Percentiles rank a stretch among this genome's conserved stretches.
Conservation (phyloP, 192 early-diverging fungal species). For the Backusella psychrophila region DNA sequence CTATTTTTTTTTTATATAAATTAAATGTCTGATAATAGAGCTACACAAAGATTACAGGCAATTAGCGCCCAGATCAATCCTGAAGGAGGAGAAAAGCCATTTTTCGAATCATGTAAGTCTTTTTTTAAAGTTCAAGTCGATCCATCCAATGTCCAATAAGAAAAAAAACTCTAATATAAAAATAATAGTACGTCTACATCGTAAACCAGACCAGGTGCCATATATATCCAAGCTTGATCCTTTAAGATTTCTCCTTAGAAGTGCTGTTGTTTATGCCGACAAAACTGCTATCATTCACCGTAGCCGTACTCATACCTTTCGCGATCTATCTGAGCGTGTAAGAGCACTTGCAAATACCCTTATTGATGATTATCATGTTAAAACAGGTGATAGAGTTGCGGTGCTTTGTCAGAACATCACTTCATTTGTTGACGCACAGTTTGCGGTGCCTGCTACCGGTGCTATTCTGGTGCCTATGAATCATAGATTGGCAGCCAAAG, state of each 20-base stretch:
- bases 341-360: conserved; percentile 43
- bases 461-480: conserved; percentile 59
- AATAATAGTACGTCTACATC: conserved; percentile 16
- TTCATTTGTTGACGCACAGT: conserved; percentile 59
- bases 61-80: not conserved
- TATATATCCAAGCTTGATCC: conserved; percentile 47
- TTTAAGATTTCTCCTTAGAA: conserved; percentile 50
- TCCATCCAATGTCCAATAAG: not conserved
- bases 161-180: not conserved
- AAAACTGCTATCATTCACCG: conserved; percentile 50
- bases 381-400: conserved; percentile 49
- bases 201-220: conserved; percentile 9
- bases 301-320: conserved; percentile 37
- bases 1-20: not conserved
- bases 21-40: not conserved
- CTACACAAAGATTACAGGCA: conserved; percentile 4
- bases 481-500: conserved; percentile 45
- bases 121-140: not conserved
- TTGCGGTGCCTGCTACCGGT: conserved; percentile 54
- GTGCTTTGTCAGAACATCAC: conserved; percentile 55
- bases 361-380: conserved; percentile 29
- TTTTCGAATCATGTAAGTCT: not conserved
- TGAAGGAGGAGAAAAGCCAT: not conserved
- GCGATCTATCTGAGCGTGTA: conserved; percentile 45
- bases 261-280: conserved; percentile 44